phyloP scores from a whole-genome alignment of 2,329 filamentous ascomycete species.

The Fusarium sp. region DNA sequence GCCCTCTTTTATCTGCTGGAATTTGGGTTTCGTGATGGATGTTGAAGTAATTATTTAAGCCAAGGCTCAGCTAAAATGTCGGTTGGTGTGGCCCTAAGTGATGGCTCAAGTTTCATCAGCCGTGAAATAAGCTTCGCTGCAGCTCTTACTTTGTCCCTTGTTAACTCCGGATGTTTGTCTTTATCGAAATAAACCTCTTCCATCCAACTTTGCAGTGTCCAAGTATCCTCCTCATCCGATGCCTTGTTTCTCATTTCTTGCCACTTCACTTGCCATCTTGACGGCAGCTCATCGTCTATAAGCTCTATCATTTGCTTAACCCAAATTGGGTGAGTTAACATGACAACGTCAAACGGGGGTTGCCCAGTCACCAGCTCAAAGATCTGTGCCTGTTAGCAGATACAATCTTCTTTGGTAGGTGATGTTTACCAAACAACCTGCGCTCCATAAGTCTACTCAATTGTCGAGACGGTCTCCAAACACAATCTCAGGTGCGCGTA shows the following conservation, averaged over 20 bases:
- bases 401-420: rapidly evolving
- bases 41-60: neutral
- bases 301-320: conserved; percentile 30
- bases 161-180: conserved; percentile 11
- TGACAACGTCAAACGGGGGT: conserved; percentile 30
- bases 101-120: conserved; percentile 34
- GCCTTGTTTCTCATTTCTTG: neutral
- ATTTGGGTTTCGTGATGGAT: neutral
- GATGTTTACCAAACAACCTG: conserved; percentile 27
- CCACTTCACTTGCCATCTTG: conserved; percentile 24
- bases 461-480: conserved; percentile 27
- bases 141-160: neutral
- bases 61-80: conserved; percentile 18
- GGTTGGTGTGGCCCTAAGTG: conserved; percentile 9
- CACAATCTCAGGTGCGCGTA: conserved; percentile 33
- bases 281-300: conserved; percentile 15
- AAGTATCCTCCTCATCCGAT: neutral
- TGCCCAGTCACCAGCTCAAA: conserved; percentile 39
- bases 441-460: conserved; percentile 35
- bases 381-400: conserved; percentile 13
- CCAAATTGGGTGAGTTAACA: conserved; percentile 16
- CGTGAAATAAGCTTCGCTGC: neutral
- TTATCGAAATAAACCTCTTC: conserved; percentile 28
- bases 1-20: neutral
- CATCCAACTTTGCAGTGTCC: conserved; percentile 25